phyloP scores from a whole-genome alignment of 225 moss, liverwort and hornwort species.

The Bryoerythrophyllum caledonicum region DNA sequence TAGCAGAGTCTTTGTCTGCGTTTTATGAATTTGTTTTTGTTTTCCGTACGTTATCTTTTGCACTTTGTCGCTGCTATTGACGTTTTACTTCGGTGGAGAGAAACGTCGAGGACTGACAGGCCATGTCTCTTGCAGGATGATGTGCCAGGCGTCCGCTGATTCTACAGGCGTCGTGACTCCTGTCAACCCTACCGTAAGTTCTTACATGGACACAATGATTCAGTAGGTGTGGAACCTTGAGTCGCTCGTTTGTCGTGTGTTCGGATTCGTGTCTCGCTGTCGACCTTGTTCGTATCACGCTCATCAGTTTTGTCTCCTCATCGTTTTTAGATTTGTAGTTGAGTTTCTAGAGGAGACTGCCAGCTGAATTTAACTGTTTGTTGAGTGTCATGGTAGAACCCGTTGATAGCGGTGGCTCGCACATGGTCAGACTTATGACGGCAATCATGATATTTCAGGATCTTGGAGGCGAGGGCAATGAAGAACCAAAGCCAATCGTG shows the following conservation, averaged over 20 bases:
- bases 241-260: neutral
- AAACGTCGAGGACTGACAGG: slow-evolving; percentile 6
- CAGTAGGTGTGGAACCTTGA: neutral
- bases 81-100: neutral
- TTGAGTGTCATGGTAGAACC: neutral
- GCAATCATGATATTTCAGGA: slow-evolving; percentile 9
- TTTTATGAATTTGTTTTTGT: too few species aligned
- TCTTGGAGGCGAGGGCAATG: slow-evolving; percentile 15
- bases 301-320: neutral
- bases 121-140: slow-evolving; percentile 24
- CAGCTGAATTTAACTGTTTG: neutral
- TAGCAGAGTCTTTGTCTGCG: neutral
- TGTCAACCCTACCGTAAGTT: slow-evolving; percentile 21
- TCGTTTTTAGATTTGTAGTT: neutral
- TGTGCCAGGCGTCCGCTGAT: slow-evolving; percentile 28
- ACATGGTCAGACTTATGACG: neutral
- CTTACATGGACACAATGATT: neutral
- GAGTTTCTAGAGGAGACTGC: neutral
- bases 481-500: slow-evolving; percentile 72
- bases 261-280: neutral
- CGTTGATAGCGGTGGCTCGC: neutral
- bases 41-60: neutral
- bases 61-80: neutral
- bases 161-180: slow-evolving; percentile 32
- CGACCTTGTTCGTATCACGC: neutral